A percentile compares a stretch with the other conserved stretches of the same genome.
phyloP scores from a whole-genome alignment of 2,329 filamentous ascomycete genomes.

The Epichloe bromicola region DNA sequence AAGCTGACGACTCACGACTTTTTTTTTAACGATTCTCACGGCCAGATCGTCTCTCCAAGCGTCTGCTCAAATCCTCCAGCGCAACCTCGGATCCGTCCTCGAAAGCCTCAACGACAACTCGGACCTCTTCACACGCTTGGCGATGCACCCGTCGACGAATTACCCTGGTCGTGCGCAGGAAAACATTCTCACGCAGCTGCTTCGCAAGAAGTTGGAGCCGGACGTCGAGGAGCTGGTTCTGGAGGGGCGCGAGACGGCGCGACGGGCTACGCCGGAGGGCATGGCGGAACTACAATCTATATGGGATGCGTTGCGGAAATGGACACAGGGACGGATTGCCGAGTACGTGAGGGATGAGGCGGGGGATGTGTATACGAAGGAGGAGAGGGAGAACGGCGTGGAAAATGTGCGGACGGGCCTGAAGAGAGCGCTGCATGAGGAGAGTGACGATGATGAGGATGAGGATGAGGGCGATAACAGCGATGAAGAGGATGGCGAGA shows the following conservation, averaged over 20 bases:
- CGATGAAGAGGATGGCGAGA: slow-evolving; percentile 14
- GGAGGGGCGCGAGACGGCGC: slow-evolving; percentile 40
- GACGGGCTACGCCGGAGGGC: slow-evolving; percentile 29
- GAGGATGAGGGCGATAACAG: slow-evolving; percentile 29
- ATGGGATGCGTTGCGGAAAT: slow-evolving; percentile 37
- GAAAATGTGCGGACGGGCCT: slow-evolving; percentile 63
- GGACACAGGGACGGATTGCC: slow-evolving; percentile 27
- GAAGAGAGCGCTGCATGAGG: slow-evolving; percentile 37
- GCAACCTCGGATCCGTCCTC: slow-evolving; percentile 55
- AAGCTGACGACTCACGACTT: background rate
- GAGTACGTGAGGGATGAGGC: slow-evolving; percentile 31
- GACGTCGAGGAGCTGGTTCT: slow-evolving; percentile 62
- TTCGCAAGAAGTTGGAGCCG: slow-evolving; percentile 76
- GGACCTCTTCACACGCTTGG: slow-evolving; percentile 54
- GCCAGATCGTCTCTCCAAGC: slow-evolving; percentile 56
- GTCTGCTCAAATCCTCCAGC: slow-evolving; percentile 58
- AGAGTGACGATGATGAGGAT: slow-evolving; percentile 44
- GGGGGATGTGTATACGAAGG: slow-evolving; percentile 55
- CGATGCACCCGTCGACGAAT: slow-evolving; percentile 63
- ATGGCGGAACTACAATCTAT: slow-evolving; percentile 35
- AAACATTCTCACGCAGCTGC: slow-evolving; percentile 50
- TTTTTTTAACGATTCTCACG: background rate
- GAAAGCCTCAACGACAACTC: slow-evolving; percentile 51
- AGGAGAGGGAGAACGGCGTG: slow-evolving; percentile 53
- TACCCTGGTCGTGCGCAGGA: slow-evolving; percentile 60